Evolutionary conservation across 352 stramenopile species (phyloP).

Genomic region (Phytopythium ostracodes): DNA sequence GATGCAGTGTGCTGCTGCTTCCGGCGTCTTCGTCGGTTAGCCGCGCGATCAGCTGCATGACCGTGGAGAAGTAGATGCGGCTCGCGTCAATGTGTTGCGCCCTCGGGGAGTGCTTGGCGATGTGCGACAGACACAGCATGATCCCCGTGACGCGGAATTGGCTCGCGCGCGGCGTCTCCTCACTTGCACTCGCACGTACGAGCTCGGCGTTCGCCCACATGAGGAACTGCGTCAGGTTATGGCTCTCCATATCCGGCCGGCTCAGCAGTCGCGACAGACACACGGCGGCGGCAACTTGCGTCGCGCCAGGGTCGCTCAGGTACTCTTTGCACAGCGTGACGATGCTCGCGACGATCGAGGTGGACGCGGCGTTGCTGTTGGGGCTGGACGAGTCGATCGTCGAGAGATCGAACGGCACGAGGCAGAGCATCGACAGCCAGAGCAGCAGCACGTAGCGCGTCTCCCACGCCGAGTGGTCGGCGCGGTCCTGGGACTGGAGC

Average conservation of each 20-base stretch:
- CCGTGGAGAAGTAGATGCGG: slow-evolving; percentile 64
- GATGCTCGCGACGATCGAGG: slow-evolving; percentile 77
- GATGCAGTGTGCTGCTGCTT: slow-evolving; percentile 78
- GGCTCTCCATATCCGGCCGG: slow-evolving; percentile 93
- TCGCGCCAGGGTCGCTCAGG: slow-evolving; percentile 76
- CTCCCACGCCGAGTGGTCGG: slow-evolving; percentile 68
- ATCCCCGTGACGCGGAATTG: slow-evolving; percentile 83
- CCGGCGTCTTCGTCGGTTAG: slow-evolving; percentile 51
- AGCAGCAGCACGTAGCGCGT: slow-evolving; percentile 91
- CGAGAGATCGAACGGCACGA: slow-evolving; percentile 97
- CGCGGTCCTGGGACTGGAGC: slow-evolving; percentile 83
- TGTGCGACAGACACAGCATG: slow-evolving; percentile 75
- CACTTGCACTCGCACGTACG: slow-evolving; percentile 16
- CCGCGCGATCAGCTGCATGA: slow-evolving; percentile 66
- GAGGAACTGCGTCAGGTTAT: slow-evolving; percentile 90
- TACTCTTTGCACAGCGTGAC: slow-evolving; percentile 86
- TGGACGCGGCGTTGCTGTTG: slow-evolving; percentile 17
- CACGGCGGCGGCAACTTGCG: slow-evolving; percentile 91
- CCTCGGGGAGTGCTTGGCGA: slow-evolving; percentile 73
- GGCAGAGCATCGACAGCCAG: slow-evolving; percentile 97
- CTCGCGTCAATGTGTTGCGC: slow-evolving; percentile 68
- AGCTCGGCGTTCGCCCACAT: slow-evolving; percentile 82
- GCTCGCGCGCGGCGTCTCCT: slow-evolving; percentile 34
- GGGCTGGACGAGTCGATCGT: slow-evolving; percentile 91
- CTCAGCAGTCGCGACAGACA: slow-evolving; percentile 94